Evolutionary conservation across 129 eudicot genomes (phyloP), one percentile per base, ranked within the genome.

Genomic region (Calendula officinalis): DNA sequence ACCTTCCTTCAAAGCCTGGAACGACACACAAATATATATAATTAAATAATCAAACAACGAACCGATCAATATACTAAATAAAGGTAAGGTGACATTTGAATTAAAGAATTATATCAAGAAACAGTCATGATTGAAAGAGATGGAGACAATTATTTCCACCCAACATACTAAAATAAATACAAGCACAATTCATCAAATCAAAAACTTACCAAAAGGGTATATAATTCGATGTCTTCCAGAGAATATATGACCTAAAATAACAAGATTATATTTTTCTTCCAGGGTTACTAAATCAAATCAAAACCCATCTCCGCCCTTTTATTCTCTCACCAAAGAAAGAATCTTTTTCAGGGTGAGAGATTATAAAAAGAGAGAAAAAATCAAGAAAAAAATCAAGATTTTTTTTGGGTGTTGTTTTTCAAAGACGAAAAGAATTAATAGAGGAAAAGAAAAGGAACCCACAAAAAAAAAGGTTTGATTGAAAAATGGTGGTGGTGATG

Each of bases 91-190:
- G 51, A 60, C 68, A 34, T 71, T 53, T 10, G 14, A 61, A 17
- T 17, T 53, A 53, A 34, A 36, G 35, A 53, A 52, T 0, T 34
- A 38, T 35, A 72, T 65, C 60, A 39, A 57, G 72, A 65, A 73
- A 57, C 78, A 73, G 78, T 74, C 78, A 74, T 39, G 68, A 69
- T 69, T 57, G 74, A 33, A 39, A 43, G 38, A 41, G 56, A 63
- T 54, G 12, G 77, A 72, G 70, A 72, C 77, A 72, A 72, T 63
- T 43, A 72, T 63, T 54, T 53, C 58, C 50, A 17, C 56, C 69
- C 60, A 74, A 56, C 57, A 38, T 51, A 64, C 57, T 65, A 73
- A 64, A 65, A 34, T 34, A 65, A 40, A 11, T 64, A 55, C 55
- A 32, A 65, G 65, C 7, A 65, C 36, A 63, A 73, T 37, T 67